Evolutionary conservation across 2,329 filamentous ascomycete species (phyloP).

Genomic region (Phialophora tarda): DNA sequence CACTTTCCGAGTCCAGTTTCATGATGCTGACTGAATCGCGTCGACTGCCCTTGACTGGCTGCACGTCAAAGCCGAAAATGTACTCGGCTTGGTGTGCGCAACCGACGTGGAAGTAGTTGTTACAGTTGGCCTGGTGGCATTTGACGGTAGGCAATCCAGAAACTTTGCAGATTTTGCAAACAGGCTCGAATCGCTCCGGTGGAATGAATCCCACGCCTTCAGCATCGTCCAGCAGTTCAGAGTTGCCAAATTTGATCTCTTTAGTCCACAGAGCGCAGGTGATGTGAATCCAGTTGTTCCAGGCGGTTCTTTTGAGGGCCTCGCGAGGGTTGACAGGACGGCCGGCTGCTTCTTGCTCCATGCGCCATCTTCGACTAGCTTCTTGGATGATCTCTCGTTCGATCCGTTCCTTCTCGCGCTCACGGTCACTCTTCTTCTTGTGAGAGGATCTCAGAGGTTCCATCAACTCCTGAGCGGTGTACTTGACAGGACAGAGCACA

Average conservation of each 20-base stretch:
- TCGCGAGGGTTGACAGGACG: slow-evolving; percentile 85
- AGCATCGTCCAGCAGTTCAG: slow-evolving; percentile 78
- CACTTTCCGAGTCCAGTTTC: slow-evolving; percentile 78
- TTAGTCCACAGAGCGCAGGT: slow-evolving; percentile 89
- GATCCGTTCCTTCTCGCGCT: slow-evolving; percentile 82
- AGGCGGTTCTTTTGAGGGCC: slow-evolving; percentile 87
- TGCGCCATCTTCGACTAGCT: slow-evolving; percentile 79
- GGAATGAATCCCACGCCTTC: slow-evolving; percentile 89
- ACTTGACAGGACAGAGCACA: slow-evolving; percentile 83
- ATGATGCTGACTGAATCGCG: slow-evolving; percentile 81
- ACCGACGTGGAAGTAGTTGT: slow-evolving; percentile 75
- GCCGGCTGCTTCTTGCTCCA: slow-evolving; percentile 81
- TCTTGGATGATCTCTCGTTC: slow-evolving; percentile 84
- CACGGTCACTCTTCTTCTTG: slow-evolving; percentile 91
- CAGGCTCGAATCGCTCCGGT: slow-evolving; percentile 71
- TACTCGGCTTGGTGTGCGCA: slow-evolving; percentile 87
- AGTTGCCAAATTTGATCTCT: slow-evolving; percentile 90
- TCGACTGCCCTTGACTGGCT: slow-evolving; percentile 85
- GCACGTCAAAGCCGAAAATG: slow-evolving; percentile 85
- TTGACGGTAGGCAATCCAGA: slow-evolving; percentile 73
- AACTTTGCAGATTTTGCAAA: slow-evolving; percentile 83
- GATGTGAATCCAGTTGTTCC: slow-evolving; percentile 98
- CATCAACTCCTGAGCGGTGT: slow-evolving; percentile 81
- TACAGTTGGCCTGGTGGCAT: slow-evolving; percentile 67
- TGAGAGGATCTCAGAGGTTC: slow-evolving; percentile 78